Conservation (phyloP, 2,329 filamentous ascomycete genomes). For the Alternaria arborescens region DNA sequence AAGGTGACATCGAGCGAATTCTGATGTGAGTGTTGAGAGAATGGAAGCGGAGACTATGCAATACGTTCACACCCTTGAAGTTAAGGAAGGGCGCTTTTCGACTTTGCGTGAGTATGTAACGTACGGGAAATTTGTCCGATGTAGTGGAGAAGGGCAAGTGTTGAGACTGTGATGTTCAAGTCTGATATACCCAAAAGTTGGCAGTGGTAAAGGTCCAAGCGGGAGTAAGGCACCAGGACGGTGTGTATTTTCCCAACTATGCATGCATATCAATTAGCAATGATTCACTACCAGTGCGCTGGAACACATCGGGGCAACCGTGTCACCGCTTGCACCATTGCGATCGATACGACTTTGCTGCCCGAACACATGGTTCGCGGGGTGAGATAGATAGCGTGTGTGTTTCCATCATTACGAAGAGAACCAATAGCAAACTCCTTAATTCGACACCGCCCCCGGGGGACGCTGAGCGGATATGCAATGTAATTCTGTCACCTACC, state of each 20-base stretch:
- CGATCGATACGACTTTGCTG: background rate
- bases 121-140: background rate
- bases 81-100: background rate
- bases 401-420: background rate
- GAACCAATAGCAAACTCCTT: constrained; percentile 14
- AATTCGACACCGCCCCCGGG: constrained; percentile 21
- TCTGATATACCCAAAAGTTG: background rate
- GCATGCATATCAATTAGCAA: constrained; percentile 3
- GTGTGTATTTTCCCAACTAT: background rate
- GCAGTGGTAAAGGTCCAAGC: background rate
- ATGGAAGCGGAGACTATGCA: background rate
- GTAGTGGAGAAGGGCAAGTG: background rate
- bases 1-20: background rate
- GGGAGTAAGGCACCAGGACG: constrained; percentile 1
- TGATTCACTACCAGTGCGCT: constrained; percentile 6
- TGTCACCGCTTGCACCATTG: constrained; percentile 5
- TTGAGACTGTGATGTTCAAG: background rate
- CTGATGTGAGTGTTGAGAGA: background rate
- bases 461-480: constrained; percentile 3
- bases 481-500: constrained; percentile 21
- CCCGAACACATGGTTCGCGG: constrained; percentile 7
- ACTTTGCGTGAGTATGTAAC: background rate
- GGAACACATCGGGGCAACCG: background rate
- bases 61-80: background rate
- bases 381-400: background rate